A percentile compares a stretch with the other conserved stretches of the same genome.
phyloP scores from a whole-genome alignment of 2,329 filamentous ascomycete genomes.

The Sphaerulina populicola region DNA sequence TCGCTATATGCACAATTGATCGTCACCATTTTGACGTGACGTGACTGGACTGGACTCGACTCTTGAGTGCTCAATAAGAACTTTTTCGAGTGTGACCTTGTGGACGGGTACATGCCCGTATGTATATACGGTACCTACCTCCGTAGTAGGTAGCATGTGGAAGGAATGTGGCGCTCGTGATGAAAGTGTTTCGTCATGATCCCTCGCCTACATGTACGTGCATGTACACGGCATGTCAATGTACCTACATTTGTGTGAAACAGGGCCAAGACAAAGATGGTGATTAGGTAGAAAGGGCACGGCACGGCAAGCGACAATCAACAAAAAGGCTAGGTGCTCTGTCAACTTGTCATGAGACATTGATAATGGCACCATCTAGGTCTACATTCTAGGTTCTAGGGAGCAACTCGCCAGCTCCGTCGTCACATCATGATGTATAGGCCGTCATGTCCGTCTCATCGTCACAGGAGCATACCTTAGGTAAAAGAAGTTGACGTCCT shows the following conservation, averaged over 20 bases:
- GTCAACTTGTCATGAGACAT: neutral
- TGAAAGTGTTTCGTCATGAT: neutral
- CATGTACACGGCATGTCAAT: too few species aligned
- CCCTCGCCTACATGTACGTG: too few species aligned
- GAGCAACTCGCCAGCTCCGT: neutral
- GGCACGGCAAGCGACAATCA: too few species aligned
- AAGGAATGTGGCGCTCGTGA: neutral
- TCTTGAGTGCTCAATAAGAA: neutral
- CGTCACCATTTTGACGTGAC: slow-evolving; percentile 30
- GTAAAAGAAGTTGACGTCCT: neutral
- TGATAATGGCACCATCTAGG: neutral
- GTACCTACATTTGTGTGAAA: too few species aligned
- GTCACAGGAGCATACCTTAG: neutral
- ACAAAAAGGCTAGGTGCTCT: too few species aligned
- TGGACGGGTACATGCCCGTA: too few species aligned
- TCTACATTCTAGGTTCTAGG: neutral
- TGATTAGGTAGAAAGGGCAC: too few species aligned
- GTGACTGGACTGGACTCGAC: neutral
- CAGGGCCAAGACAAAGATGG: too few species aligned
- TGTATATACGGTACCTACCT: neutral
- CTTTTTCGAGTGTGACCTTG: neutral
- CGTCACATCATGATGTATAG: neutral
- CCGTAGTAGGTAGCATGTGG: neutral
- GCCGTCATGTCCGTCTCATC: neutral
- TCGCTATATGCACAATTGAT: slow-evolving; percentile 39